Percentiles rank a stretch among this genome's conserved stretches.
phyloP scores from a whole-genome alignment of 2,329 filamentous ascomycete species.

The Pseudocercospora eumusae region DNA sequence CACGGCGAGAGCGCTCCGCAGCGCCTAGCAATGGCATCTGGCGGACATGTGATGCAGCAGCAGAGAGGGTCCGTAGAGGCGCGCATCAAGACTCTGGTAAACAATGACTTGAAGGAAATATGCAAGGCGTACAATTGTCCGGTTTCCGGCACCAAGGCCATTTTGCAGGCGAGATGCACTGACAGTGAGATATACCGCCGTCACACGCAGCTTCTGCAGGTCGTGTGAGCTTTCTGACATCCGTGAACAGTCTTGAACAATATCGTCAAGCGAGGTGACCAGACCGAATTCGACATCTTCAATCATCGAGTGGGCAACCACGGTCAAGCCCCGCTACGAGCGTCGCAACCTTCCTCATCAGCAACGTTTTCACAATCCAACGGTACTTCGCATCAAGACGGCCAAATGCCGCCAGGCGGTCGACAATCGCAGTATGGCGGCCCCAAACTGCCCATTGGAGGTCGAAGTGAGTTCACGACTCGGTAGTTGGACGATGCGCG shows the following conservation, averaged over 20 bases:
- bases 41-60: slow-evolving; percentile 45
- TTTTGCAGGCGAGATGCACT: slow-evolving; percentile 76
- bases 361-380: slow-evolving; percentile 13
- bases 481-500: slow-evolving; percentile 2
- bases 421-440: slow-evolving; percentile 16
- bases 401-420: slow-evolving; percentile 22
- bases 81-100: slow-evolving; percentile 56
- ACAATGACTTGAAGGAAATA: slow-evolving; percentile 72
- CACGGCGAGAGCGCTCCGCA: slow-evolving; percentile 11
- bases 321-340: slow-evolving; percentile 35
- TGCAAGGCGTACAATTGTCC: slow-evolving; percentile 72
- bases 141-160: slow-evolving; percentile 81
- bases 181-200: slow-evolving; percentile 56
- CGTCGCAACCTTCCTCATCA: slow-evolving; percentile 14
- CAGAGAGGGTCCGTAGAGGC: slow-evolving; percentile 35
- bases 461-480: slow-evolving; percentile 27
- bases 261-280: slow-evolving; percentile 41
- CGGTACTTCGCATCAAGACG: slow-evolving; percentile 9
- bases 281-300: slow-evolving; percentile 42
- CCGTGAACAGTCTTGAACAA: slow-evolving; percentile 42
- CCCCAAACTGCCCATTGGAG: slow-evolving; percentile 18
- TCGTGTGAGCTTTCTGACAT: slow-evolving; percentile 3
- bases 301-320: slow-evolving; percentile 46
- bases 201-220: slow-evolving; percentile 1
- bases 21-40: slow-evolving; percentile 34